Conservation (phyloP, 2,329 filamentous ascomycete genomes). For the Cadophora sp. region DNA sequence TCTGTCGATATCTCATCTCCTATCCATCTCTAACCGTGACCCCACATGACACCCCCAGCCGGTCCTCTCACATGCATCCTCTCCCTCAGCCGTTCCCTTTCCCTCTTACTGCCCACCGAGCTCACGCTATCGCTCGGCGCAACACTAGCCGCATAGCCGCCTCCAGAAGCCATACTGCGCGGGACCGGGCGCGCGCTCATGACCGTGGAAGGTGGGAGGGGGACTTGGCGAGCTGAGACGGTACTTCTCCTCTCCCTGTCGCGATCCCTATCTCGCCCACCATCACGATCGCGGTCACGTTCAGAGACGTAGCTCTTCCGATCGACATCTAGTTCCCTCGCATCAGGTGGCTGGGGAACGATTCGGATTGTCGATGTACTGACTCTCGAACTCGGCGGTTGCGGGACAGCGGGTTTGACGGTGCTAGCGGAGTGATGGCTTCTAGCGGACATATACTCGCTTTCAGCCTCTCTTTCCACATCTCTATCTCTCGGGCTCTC, state of each 20-base stretch:
- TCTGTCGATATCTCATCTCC: conserved; percentile 6
- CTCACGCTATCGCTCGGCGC: conserved; percentile 68
- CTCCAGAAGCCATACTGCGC: conserved; percentile 29
- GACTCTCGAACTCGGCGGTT: conserved; percentile 15
- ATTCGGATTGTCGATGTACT: background rate
- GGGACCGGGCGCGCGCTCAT: conserved; percentile 33
- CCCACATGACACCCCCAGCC: conserved; percentile 16
- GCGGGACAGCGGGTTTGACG: conserved; percentile 16
- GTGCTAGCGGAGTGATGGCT: conserved; percentile 14
- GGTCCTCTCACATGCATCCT: conserved; percentile 33
- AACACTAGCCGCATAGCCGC: conserved; percentile 59
- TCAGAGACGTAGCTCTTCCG: conserved; percentile 14
- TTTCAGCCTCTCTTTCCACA: conserved; percentile 1
- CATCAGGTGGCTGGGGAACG: background rate
- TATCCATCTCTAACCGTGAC: background rate
- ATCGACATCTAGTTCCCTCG: background rate
- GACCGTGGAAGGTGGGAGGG: conserved; percentile 30
- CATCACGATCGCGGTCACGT: conserved; percentile 6
- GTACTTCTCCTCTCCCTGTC: conserved; percentile 17
- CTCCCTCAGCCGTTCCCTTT: conserved; percentile 37
- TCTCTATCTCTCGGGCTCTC: conserved; percentile 1
- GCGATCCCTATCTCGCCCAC: conserved; percentile 8
- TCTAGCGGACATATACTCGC: conserved; percentile 14
- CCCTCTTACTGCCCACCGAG: conserved; percentile 56
- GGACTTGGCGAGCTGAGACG: conserved; percentile 29